Conservation (phyloP, 768 basidiomycete genomes). For the Amanita polypyramis region DNA sequence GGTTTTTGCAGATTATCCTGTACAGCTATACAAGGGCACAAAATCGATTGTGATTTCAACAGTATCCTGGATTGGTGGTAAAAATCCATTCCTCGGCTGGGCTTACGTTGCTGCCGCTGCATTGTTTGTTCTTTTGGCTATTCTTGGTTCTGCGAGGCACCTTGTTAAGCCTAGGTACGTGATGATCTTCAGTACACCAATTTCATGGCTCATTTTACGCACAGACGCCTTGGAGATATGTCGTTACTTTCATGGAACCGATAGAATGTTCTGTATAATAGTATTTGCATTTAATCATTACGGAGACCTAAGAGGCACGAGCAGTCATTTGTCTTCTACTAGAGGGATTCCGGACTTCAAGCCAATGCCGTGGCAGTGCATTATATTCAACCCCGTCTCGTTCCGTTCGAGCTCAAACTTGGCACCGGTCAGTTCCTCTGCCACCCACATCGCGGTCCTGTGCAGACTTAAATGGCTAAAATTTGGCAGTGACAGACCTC, state of each 20-base stretch:
- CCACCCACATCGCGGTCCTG: slow-evolving; percentile 65
- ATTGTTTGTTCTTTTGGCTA: slow-evolving; percentile 79
- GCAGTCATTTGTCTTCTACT: background rate
- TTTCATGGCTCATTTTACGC: slow-evolving; percentile 8
- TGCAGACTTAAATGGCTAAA: background rate
- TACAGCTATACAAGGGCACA: slow-evolving; percentile 82
- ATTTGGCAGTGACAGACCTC: background rate
- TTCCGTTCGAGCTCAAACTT: slow-evolving; percentile 45
- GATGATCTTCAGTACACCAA: background rate
- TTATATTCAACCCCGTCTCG: slow-evolving; percentile 27
- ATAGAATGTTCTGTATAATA: slow-evolving; percentile 15
- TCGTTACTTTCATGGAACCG: slow-evolving; percentile 79
- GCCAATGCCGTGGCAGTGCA: slow-evolving; percentile 59
- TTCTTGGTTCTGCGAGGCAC: slow-evolving; percentile 86
- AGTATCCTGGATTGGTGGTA: slow-evolving; percentile 97
- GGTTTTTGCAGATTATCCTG: slow-evolving; percentile 73
- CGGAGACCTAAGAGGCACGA: background rate
- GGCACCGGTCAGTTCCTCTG: slow-evolving; percentile 57
- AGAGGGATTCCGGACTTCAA: slow-evolving; percentile 23
- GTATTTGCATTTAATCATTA: background rate
- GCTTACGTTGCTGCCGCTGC: slow-evolving; percentile 87
- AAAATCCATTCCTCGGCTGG: slow-evolving; percentile 98
- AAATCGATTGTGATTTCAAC: slow-evolving; percentile 97
- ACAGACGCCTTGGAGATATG: slow-evolving; percentile 81
- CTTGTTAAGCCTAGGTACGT: slow-evolving; percentile 82